phyloP scores from a whole-genome alignment of 2,329 filamentous ascomycete genomes.

The Colletotrichum destructivum region DNA sequence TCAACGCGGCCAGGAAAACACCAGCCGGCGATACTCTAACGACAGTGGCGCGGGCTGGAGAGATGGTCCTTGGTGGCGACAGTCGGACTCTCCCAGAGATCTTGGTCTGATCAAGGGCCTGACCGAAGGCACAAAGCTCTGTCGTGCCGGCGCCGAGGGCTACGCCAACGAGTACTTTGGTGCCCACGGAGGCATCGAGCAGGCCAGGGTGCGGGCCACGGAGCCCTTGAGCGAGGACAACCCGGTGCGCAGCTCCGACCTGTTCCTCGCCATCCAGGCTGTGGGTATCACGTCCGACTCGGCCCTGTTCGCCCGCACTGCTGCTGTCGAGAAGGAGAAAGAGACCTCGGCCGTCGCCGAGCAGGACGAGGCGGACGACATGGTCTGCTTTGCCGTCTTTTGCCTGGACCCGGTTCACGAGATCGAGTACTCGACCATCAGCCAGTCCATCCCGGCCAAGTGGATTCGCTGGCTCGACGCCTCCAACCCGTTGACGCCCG shows the following conservation, averaged over 20 bases:
- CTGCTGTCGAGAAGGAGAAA: slow-evolving; percentile 69
- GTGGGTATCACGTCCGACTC: slow-evolving; percentile 76
- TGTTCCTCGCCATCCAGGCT: slow-evolving; percentile 96
- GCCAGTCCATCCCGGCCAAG: slow-evolving; percentile 84
- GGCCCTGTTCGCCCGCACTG: slow-evolving; percentile 76
- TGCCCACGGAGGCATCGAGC: slow-evolving; percentile 82
- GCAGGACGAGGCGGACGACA: slow-evolving; percentile 69
- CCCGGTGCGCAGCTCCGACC: slow-evolving; percentile 91
- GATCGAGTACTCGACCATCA: slow-evolving; percentile 87
- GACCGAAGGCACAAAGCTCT: slow-evolving; percentile 91
- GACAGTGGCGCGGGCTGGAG: slow-evolving; percentile 81
- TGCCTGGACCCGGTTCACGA: slow-evolving; percentile 91
- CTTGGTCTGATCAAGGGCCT: slow-evolving; percentile 86
- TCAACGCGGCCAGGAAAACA: slow-evolving; percentile 90
- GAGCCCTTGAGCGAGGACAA: slow-evolving; percentile 87
- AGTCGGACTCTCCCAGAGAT: slow-evolving; percentile 77
- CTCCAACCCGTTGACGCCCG: slow-evolving; percentile 69
- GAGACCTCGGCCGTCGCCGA: slow-evolving; percentile 67
- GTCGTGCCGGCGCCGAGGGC: slow-evolving; percentile 88
- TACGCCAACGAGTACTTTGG: slow-evolving; percentile 91
- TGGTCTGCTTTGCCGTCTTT: slow-evolving; percentile 83
- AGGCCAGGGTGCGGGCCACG: slow-evolving; percentile 83
- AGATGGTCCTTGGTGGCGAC: slow-evolving; percentile 97
- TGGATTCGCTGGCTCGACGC: slow-evolving; percentile 96
- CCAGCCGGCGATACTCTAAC: slow-evolving; percentile 75